Evolutionary conservation across 768 basidiomycete species (phyloP), one percentile per base, ranked within the genome.

Genomic region (Tubosaeta sp.): DNA sequence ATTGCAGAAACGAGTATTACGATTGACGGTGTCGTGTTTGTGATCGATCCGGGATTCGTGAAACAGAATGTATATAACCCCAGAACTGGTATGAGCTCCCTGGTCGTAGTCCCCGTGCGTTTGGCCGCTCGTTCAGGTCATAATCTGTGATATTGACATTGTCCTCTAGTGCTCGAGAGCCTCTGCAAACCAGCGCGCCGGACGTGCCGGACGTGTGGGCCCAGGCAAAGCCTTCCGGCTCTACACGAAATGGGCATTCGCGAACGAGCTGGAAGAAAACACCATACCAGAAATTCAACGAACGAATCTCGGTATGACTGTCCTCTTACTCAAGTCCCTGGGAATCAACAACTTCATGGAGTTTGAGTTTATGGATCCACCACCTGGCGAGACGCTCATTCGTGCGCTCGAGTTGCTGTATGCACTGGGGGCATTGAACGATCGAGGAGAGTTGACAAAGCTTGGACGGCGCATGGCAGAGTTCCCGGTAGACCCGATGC

Each of bases 1-100:
- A 98, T 99, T 58, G 97, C 97, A n/a, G 97, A 99, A 71, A 99
- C 97, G 5, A 95, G 92, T 6, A 99, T 99, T 67, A 99, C 97
- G 8, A 99, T 99, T 59, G 97, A 98, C 50, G 97, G 97, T 27
- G 97, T 99, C 6, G 95, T 98, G 2, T 99, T 97, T 68, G 97
- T 99, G 37, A 98, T 99, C 58, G 97, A 99, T 67, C 97, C 97
- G 3, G 97, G 97, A 12, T 97, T 98, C 63, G 95, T 98, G 60
- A 99, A 99, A 75, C 97, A 99, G 67, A 98, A 99, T 68, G 88
- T 93, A 37, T 99, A 97, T 67, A 99, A 99, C 70, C 97, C 97
- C 2, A 81, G 95, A 63, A 97, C 97, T 41, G 95, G 97, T 13
- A 99, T 99, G 97, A 94, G 92, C 10, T 95, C 94, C 1, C 76